phyloP scores from a whole-genome alignment of 805 yeast genomes.

The Pichia paraexigua region DNA sequence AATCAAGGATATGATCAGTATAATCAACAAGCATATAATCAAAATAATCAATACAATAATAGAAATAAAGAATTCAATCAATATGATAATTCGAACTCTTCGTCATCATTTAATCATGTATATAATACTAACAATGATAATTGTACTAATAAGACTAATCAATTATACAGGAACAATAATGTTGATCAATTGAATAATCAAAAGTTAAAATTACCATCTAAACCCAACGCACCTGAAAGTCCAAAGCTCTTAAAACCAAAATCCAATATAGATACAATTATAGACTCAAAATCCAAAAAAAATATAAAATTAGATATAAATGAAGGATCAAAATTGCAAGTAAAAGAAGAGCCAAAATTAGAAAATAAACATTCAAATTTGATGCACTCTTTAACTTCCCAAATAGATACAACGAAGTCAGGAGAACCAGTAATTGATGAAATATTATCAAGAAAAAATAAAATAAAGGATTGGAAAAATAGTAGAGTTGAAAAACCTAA shows the following conservation, averaged over 20 bases:
- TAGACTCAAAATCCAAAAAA: neutral
- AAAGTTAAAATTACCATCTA: neutral
- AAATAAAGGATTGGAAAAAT: slow-evolving; percentile 47
- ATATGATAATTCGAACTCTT: neutral
- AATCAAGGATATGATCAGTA: neutral
- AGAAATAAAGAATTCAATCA: neutral
- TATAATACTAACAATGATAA: neutral
- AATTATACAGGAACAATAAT: neutral
- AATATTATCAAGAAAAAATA: slow-evolving; percentile 35
- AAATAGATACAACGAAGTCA: neutral
- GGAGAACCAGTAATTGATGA: neutral
- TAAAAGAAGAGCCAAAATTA: neutral
- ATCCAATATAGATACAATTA: neutral
- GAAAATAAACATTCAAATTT: too few species aligned
- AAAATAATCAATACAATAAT: neutral
- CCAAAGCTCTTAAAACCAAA: neutral
- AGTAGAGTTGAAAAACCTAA: neutral
- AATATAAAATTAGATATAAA: neutral
- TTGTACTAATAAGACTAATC: neutral
- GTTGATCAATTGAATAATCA: neutral
- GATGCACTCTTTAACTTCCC: neutral
- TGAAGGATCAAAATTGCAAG: neutral
- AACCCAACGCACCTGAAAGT: neutral
- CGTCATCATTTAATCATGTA: neutral
- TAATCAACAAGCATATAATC: neutral